Evolutionary conservation across 495 filamentous ascomycete species (phyloP), one percentile per base, ranked within the genome.

Genomic region (Alectoria sarmentosa): DNA sequence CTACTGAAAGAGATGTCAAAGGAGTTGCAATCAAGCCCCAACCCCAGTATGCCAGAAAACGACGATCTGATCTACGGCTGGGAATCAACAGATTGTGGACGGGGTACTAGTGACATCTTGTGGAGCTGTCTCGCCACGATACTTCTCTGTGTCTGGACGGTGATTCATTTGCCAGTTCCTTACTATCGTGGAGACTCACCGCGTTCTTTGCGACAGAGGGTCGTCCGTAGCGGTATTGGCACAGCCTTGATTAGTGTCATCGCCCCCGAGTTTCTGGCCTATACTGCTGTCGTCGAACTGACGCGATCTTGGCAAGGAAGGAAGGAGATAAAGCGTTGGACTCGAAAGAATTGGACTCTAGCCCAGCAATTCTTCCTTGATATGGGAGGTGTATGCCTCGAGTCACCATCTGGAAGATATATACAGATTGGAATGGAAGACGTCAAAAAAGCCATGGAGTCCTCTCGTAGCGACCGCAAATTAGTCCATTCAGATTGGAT

Each of bases 91-190:
- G 58, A 66, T 14, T 55, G 65, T 60, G 49, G 23, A 14, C 72
- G 71, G n/a, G 72, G 69, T 5, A 71, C 71, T 8, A 48, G 68
- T 13, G 63, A 69, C 49, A 71, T 73, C 15, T 21, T 73, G 4
- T 73, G 67, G 71, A 60, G 37, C 11, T 69, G 67, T 37, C 62
- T 73, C 9, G 55, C 69, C 21, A 69, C 71, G 1, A 64, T 71
- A 15, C 64, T 74, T 41, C 26, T 71, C 1, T 69, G 67, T 56
- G 69, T 65, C 17, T 70, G 61, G 42, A 63, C 65, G 0, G 55
- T 58, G n/a, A 57, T 42, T 10, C 49, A 56, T 36, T 19, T 63
- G 32, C 61, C 49, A 8, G 7, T 63, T 15, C 49, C 28, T 21
- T 57, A 10, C 6, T 57, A 14, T 36, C 11, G 30, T 55, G 60